A percentile compares a stretch with the other conserved stretches of the same genome.
phyloP scores from a whole-genome alignment of 257 asterid genomes.

The Solanum commersonii region DNA sequence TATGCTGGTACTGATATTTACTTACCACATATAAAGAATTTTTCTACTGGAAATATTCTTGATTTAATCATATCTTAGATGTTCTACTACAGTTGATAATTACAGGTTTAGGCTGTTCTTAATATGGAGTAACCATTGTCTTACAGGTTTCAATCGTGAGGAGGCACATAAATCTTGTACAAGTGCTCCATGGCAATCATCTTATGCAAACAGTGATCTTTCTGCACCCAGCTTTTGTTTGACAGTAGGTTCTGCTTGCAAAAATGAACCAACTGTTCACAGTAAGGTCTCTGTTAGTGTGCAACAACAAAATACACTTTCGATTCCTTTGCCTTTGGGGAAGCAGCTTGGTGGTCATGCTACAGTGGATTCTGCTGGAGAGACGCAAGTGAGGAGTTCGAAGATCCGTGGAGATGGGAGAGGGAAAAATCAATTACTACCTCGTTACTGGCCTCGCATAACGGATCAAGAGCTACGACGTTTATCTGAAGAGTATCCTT shows the following conservation, averaged over 20 bases:
- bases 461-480: conserved; percentile 57
- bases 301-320: conserved; percentile 15
- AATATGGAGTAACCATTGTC: neutral
- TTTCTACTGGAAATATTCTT: neutral
- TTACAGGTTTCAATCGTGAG: conserved; percentile 44
- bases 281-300: conserved; percentile 19
- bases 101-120: neutral
- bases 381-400: conserved; percentile 34
- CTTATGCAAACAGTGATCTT: conserved; percentile 25
- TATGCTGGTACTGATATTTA: conserved; percentile 36
- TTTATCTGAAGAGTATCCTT: conserved; percentile 75
- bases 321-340: conserved; percentile 21
- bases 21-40: neutral
- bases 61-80: neutral
- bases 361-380: conserved; percentile 35
- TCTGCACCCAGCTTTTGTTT: conserved; percentile 28
- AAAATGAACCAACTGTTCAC: conserved; percentile 30
- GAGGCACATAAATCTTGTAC: conserved; percentile 32
- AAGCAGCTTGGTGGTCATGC: conserved; percentile 31
- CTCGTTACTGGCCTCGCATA: conserved; percentile 63
- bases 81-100: neutral
- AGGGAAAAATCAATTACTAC: conserved; percentile 52
- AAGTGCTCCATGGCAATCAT: conserved; percentile 23
- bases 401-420: conserved; percentile 44
- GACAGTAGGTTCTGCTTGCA: conserved; percentile 29